Base-by-base conservation (phyloP, 2,329 filamentous ascomycete species). In the Colletotrichum cordylinicola region DNA sequence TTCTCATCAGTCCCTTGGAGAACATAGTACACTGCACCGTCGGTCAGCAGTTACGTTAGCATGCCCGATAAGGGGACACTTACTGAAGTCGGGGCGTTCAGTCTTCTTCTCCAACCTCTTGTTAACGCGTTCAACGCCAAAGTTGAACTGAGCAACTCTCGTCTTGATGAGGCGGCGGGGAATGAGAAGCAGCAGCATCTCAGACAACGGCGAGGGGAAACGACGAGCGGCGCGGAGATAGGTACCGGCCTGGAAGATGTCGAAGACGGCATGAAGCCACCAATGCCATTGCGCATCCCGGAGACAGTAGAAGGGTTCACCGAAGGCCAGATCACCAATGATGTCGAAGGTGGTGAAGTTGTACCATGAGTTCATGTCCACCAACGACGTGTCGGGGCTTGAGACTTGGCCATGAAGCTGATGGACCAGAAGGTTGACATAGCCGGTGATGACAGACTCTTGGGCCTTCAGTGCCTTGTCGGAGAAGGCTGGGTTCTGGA, bases 281-380 rank as follows among this genome's bases (percentile, higher is more conserved):
- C 80, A 79, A 52, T 83, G 81, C 55, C 79, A 80, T 18, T 69
- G 66, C 6, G 73, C 74, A 2, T 77, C 75, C 4, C 79, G 66
- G 2, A 84, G 78, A 31, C 81, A 81, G 8, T 78, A 78, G 67
- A 83, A 84, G 4, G 79, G 74, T 55, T 81, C 80, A 12, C 82
- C 82, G 67, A 83, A 83, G 7, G 78, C 77, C 7, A 83, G 75
- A 58, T 82, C 79, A 6, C 81, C 82, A 37, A 83, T 81, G 21
- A 83, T 76, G 67, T 84, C 82, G 60, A 84, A 84, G 0, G 82
- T 82, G 12, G 78, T 76, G 31, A 70, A 82, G 68, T 80, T 81
- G 76, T 79, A 82, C 82, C 79, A 83, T 37, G 73, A 67, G 4
- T 77, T 78, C 35, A 83, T 78, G 58, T 84, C 78, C 15, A 77